Conservation (phyloP, 352 stramenopile species). For the Plasmopara muralis region DNA sequence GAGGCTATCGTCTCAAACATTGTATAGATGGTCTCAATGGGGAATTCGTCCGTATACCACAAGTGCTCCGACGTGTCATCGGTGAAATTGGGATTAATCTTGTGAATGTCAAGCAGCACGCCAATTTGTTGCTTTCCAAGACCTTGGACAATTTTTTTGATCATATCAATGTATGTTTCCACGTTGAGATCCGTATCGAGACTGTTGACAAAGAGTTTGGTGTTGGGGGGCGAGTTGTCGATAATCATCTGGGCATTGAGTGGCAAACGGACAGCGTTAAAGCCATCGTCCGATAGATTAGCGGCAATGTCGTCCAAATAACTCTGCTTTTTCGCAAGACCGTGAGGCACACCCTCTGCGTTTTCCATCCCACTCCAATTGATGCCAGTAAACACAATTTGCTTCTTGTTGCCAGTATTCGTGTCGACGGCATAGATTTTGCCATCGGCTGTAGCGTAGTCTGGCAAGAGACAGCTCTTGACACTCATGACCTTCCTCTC, state of each 20-base stretch:
- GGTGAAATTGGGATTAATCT: slow-evolving; percentile 71
- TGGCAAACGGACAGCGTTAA: slow-evolving; percentile 73
- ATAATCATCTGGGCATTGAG: slow-evolving; percentile 83
- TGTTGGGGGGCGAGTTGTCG: slow-evolving; percentile 53
- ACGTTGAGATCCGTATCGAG: slow-evolving; percentile 58
- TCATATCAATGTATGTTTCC: slow-evolving; percentile 76
- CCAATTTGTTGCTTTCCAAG: slow-evolving; percentile 75
- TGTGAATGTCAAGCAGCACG: slow-evolving; percentile 79
- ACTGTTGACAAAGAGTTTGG: slow-evolving; percentile 58
- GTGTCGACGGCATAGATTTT: slow-evolving; percentile 63
- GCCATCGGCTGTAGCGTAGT: slow-evolving; percentile 52
- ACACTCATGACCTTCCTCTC: slow-evolving; percentile 18
- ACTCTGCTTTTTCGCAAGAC: slow-evolving; percentile 56
- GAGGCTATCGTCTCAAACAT: slow-evolving; percentile 68
- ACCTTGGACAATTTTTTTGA: slow-evolving; percentile 76
- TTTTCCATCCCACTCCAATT: slow-evolving; percentile 88
- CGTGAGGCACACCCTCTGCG: slow-evolving; percentile 63
- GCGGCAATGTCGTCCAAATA: slow-evolving; percentile 65
- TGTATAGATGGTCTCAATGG: slow-evolving; percentile 45
- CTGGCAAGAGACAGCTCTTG: slow-evolving; percentile 59
- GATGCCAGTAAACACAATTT: slow-evolving; percentile 77
- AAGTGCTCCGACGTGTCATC: slow-evolving; percentile 64
- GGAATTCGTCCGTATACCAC: slow-evolving; percentile 62
- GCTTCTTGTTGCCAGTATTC: slow-evolving; percentile 40
- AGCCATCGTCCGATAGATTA: slow-evolving; percentile 54